A percentile compares a stretch with the other conserved stretches of the same genome.
These are phyloP conservation scores for Sclerotinia nivalis DNA, from an alignment of 2,329 filamentous ascomycete species.

Conservation along the genomic window DNA sequence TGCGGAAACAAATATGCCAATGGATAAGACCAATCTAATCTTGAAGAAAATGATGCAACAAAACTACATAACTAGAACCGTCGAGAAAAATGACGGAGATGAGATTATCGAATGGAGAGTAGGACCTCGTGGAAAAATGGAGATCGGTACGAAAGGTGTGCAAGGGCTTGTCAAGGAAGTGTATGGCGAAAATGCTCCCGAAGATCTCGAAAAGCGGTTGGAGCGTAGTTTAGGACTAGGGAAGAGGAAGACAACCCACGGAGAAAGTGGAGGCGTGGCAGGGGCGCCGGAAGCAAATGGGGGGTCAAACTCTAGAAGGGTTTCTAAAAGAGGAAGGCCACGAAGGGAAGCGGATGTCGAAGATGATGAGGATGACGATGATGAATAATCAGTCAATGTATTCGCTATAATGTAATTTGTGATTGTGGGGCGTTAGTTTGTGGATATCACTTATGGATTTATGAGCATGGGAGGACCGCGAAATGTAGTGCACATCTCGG, in stretches of 20 bases:
- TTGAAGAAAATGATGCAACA: constrained; percentile 76
- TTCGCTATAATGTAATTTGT: not conserved
- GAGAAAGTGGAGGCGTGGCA: constrained; percentile 29
- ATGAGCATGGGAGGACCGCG: not conserved
- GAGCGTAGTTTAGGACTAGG: constrained; percentile 60
- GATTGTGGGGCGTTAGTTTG: not conserved
- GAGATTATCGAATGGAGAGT: constrained; percentile 79
- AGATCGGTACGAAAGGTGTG: constrained; percentile 77
- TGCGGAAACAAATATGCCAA: constrained; percentile 68
- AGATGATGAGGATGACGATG: constrained; percentile 19
- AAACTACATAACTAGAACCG: constrained; percentile 75
- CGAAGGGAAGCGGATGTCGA: constrained; percentile 4
- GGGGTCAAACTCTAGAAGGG: constrained; percentile 19
- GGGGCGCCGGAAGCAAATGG: constrained; percentile 30
- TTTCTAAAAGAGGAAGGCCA: not conserved
- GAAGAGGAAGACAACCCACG: constrained; percentile 26
- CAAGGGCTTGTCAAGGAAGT: constrained; percentile 66
- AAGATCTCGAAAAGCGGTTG: constrained; percentile 61
- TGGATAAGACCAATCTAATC: constrained; percentile 73
- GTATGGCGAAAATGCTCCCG: constrained; percentile 52
- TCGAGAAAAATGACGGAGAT: constrained; percentile 71
- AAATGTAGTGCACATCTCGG: constrained; percentile 5
- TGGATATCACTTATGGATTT: not conserved
- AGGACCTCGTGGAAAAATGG: constrained; percentile 80
- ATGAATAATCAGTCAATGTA: not conserved